Conservation (phyloP, 2,329 filamentous ascomycete genomes). For the Ophiostoma tasmaniense region DNA sequence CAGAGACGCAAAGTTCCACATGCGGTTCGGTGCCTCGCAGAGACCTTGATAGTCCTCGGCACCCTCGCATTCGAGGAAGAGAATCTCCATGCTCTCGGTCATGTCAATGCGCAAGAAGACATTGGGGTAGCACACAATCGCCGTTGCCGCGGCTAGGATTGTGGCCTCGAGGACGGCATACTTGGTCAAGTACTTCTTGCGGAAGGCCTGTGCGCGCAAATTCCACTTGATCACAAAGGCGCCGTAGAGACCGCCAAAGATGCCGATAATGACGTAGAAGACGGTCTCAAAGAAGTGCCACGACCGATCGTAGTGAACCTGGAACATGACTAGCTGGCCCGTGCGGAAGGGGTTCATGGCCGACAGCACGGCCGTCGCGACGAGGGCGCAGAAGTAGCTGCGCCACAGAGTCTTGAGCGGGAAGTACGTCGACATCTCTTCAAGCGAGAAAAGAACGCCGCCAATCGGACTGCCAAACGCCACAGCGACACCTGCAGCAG, state of each 20-base stretch:
- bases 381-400: constrained; percentile 94
- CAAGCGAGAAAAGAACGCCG: constrained; percentile 89
- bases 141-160: constrained; percentile 71
- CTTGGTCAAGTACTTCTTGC: constrained; percentile 80
- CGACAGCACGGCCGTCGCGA: constrained; percentile 84
- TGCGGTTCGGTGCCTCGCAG: constrained; percentile 70
- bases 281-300: constrained; percentile 98
- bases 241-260: constrained; percentile 91
- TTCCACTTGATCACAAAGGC: constrained; percentile 99
- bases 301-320: constrained; percentile 86
- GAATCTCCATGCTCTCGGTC: constrained; percentile 98
- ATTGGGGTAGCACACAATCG: constrained; percentile 92
- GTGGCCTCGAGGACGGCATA: constrained; percentile 85
- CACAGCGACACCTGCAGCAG: constrained; percentile 89
- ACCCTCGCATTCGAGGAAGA: constrained; percentile 89
- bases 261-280: constrained; percentile 84
- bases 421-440: constrained; percentile 96
- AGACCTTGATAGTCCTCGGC: constrained; percentile 81
- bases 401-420: constrained; percentile 96
- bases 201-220: constrained; percentile 77
- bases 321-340: constrained; percentile 98
- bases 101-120: constrained; percentile 94
- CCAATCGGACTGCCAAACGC: constrained; percentile 97
- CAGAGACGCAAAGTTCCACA: constrained; percentile 70
- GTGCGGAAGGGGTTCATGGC: constrained; percentile 97